phyloP scores from a whole-genome alignment of 176 grass and related monocot genomes.

The Eragrostis nindensis region DNA sequence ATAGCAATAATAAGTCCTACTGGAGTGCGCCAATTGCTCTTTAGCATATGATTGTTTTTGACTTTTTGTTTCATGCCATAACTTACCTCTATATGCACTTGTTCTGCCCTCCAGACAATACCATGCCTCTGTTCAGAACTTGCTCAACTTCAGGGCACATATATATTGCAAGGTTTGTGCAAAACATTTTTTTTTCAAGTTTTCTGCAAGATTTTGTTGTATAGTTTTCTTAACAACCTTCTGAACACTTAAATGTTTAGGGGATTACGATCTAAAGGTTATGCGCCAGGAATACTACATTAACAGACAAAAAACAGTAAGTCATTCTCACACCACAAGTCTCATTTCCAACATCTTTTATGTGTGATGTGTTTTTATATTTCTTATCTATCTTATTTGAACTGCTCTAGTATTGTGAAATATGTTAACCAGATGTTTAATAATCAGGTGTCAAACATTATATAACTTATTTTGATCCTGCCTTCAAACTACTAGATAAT shows the following conservation, averaged over 20 bases:
- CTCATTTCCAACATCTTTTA: not conserved
- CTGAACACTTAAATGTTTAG: slow-evolving; percentile 50
- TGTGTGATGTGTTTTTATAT: not conserved
- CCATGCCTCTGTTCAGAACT: slow-evolving; percentile 95
- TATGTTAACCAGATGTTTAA: not conserved
- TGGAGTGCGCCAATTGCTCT: not conserved
- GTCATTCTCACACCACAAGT: not conserved
- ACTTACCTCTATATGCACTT: slow-evolving; percentile 36
- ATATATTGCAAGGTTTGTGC: slow-evolving; percentile 96
- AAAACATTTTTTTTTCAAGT: slow-evolving; percentile 16
- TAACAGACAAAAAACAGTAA: slow-evolving; percentile 84
- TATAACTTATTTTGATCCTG: slow-evolving; percentile 9
- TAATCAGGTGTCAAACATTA: not conserved
- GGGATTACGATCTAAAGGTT: slow-evolving; percentile 98
- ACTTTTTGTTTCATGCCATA: not conserved
- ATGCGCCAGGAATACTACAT: slow-evolving; percentile 98
- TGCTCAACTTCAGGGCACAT: slow-evolving; percentile 99
- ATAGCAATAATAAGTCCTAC: slow-evolving; percentile 23
- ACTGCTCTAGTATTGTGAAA: slow-evolving; percentile 11
- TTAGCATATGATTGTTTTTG: slow-evolving; percentile 10
- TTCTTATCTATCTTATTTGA: not conserved
- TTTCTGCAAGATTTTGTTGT: slow-evolving; percentile 15
- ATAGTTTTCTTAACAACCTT: slow-evolving; percentile 20
- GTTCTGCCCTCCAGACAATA: slow-evolving; percentile 74
- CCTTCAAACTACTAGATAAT: slow-evolving; percentile 3